Evolutionary conservation across 2,329 filamentous ascomycete genomes (phyloP).

Genomic region (Cryphonectria japonica): DNA sequence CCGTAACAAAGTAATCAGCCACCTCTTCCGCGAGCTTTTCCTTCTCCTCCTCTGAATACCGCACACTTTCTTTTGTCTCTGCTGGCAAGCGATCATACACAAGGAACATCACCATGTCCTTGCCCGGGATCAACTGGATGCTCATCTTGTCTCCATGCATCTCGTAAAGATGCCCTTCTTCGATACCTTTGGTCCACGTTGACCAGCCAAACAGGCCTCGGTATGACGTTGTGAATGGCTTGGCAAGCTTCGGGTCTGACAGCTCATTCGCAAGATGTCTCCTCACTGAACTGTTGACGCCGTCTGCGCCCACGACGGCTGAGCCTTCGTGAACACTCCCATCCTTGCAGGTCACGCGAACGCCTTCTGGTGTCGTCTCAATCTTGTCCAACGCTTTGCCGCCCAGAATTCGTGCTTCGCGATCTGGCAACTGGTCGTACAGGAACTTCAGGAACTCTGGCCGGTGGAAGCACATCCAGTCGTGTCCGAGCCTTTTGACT

Average conservation of each 20-base stretch:
- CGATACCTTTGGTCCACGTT: conserved; percentile 19
- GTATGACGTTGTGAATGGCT: conserved; percentile 30
- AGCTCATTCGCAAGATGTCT: conserved; percentile 29
- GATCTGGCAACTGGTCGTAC: conserved; percentile 31
- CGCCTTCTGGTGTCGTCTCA: conserved; percentile 28
- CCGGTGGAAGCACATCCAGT: conserved; percentile 34
- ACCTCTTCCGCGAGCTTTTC: conserved; percentile 22
- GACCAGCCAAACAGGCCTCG: conserved; percentile 29
- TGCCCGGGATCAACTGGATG: conserved; percentile 24
- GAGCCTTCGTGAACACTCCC: conserved; percentile 34
- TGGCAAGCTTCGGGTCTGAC: conserved; percentile 18
- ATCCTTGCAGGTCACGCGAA: conserved; percentile 32
- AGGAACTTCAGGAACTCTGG: conserved; percentile 31
- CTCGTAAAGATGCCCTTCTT: conserved; percentile 24
- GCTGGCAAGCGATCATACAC: conserved; percentile 29
- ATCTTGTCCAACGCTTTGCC: conserved; percentile 31
- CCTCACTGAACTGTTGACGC: conserved; percentile 34
- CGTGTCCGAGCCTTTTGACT: conserved; percentile 33
- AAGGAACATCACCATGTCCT: conserved; percentile 27
- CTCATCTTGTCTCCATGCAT: conserved; percentile 27
- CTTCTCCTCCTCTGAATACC: conserved; percentile 29
- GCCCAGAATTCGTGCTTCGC: conserved; percentile 29
- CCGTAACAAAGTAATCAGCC: conserved; percentile 27
- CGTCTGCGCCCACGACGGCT: conserved; percentile 35
- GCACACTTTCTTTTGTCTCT: conserved; percentile 23